Conservation (phyloP, 192 early-diverging fungal species). For the Backusella morwellensis region DNA sequence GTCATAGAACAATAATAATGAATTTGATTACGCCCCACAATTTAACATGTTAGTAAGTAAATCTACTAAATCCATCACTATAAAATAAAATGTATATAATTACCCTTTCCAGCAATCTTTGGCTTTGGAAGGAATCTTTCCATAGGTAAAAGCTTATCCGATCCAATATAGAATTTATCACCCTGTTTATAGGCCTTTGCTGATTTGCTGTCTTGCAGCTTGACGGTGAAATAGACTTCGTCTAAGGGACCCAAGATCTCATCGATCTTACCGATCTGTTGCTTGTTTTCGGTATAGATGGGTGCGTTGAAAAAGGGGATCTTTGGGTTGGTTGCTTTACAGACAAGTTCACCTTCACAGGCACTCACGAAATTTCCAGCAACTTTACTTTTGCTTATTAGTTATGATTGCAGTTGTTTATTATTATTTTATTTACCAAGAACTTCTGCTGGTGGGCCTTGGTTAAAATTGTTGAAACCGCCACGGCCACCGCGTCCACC, state of each 20-base stretch:
- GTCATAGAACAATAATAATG: not conserved
- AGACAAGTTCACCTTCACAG: conserved; percentile 98
- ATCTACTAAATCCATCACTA: not conserved
- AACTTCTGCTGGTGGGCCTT: conserved; percentile 35
- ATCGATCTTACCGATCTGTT: conserved; percentile 97
- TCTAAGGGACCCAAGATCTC: conserved; percentile 98
- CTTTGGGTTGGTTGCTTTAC: conserved; percentile 81
- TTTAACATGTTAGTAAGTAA: not conserved
- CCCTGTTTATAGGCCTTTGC: conserved; percentile 86
- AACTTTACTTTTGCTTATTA: conserved; percentile 57
- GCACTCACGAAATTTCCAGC: conserved; percentile 91
- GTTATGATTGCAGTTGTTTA: conserved; percentile 18
- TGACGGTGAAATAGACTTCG: conserved; percentile 97
- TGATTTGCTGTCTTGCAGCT: conserved; percentile 86
- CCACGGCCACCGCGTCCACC: conserved; percentile 23
- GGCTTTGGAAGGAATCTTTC: conserved; percentile 97
- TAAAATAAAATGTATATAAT: not conserved
- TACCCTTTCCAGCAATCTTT: conserved; percentile 64
- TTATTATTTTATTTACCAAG: conserved; percentile 23
- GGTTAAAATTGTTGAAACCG: conserved; percentile 9
- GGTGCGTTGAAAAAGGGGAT: conserved; percentile 99
- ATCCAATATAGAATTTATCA: conserved; percentile 91
- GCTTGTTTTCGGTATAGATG: conserved; percentile 96
- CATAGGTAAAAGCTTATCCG: conserved; percentile 91
- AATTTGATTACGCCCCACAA: not conserved